phyloP scores from a whole-genome alignment of 805 yeast genomes.

The Barnettozyma siamensis region DNA sequence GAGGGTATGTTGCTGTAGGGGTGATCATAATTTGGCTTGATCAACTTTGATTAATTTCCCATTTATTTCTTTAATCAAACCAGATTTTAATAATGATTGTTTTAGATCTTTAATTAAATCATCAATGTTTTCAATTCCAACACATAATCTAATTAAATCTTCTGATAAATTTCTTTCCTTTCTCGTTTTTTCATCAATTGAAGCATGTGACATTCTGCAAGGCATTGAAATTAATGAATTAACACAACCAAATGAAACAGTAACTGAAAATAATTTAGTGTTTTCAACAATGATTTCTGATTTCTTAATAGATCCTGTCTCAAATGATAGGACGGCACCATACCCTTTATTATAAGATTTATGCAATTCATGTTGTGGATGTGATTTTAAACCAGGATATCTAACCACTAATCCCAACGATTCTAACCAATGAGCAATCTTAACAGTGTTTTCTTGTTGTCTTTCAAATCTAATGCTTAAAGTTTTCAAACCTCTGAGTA shows the following conservation, averaged over 20 bases:
- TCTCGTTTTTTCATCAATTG: conserved; percentile 82
- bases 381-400: conserved; percentile 78
- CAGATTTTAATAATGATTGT: conserved; percentile 62
- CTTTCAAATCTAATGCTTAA: conserved; percentile 79
- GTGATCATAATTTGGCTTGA: conserved; percentile 16
- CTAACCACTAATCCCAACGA: conserved; percentile 60
- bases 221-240: conserved; percentile 91
- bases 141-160: conserved; percentile 82
- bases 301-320: conserved; percentile 67
- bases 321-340: conserved; percentile 86
- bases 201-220: conserved; percentile 95
- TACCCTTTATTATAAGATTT: conserved; percentile 71
- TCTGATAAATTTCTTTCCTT: conserved; percentile 89
- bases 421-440: conserved; percentile 69
- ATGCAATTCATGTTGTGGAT: conserved; percentile 80
- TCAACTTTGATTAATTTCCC: conserved; percentile 22
- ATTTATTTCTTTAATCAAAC: conserved; percentile 36
- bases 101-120: conserved; percentile 81
- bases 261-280: conserved; percentile 75
- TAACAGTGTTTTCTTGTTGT: conserved; percentile 77
- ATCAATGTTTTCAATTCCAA: conserved; percentile 80
- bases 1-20: background rate
- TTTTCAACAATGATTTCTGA: conserved; percentile 71
- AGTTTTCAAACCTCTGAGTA: conserved; percentile 84
- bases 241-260: conserved; percentile 93